A percentile compares a stretch with the other conserved stretches of the same genome.
Evolutionary conservation across 768 basidiomycete genomes (phyloP).

Genomic region (Mycena kentingensis): DNA sequence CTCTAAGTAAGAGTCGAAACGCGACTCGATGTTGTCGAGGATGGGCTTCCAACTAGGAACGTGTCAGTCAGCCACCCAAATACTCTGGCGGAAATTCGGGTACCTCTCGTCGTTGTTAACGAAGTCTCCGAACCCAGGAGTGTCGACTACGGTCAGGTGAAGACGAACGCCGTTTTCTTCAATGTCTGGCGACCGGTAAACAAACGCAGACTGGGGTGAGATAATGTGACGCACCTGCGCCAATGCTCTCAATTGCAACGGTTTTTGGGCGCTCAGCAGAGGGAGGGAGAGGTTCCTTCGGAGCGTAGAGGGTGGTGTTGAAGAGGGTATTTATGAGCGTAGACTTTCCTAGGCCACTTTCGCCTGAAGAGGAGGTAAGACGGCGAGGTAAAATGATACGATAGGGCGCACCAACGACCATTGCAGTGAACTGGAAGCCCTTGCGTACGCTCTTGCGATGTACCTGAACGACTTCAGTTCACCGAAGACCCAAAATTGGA

Average conservation of each 20-base stretch:
- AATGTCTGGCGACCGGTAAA: constrained; percentile 66
- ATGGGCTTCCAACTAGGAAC: constrained; percentile 92
- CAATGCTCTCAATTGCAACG: constrained; percentile 97
- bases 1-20: constrained; percentile 96
- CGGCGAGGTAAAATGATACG: constrained; percentile 24
- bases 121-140: constrained; percentile 98
- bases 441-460: constrained; percentile 98
- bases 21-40: constrained; percentile 95
- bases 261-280: constrained; percentile 88
- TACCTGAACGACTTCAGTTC: too few relatives aligned
- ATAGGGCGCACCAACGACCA: constrained; percentile 89
- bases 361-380: constrained; percentile 57
- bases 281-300: constrained; percentile 82
- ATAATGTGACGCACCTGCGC: constrained; percentile 71
- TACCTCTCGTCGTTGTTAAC: constrained; percentile 99
- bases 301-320: constrained; percentile 92
- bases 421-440: constrained; percentile 97
- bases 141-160: constrained; percentile 98
- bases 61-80: constrained; percentile 23
- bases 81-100: constrained; percentile 26
- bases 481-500: too few relatives aligned
- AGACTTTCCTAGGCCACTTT: constrained; percentile 98
- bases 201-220: constrained; percentile 13
- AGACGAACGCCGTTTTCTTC: constrained; percentile 98
- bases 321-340: constrained; percentile 99